Evolutionary conservation across 202 grass and related monocot species (phyloP).

Genomic region (Saccharum hybrid): DNA sequence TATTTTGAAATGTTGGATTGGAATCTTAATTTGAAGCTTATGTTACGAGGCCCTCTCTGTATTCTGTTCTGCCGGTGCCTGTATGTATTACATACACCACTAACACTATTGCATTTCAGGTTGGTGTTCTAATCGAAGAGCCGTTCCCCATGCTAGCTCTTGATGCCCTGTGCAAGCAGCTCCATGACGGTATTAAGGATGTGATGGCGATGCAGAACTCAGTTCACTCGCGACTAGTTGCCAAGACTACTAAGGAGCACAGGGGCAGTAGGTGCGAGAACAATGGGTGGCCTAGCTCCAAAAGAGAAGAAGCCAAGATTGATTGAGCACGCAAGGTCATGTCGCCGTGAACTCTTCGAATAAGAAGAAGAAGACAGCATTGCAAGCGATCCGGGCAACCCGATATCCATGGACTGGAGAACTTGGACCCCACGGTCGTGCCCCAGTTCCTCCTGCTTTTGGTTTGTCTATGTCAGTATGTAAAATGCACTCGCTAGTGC

Average conservation of each 20-base stretch:
- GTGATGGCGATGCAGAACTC: conserved; percentile 56
- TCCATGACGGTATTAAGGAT: conserved; percentile 69
- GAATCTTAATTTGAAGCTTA: background rate
- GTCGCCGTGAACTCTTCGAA: background rate
- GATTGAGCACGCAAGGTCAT: conserved; percentile 19
- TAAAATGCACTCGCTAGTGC: background rate
- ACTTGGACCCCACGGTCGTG: background rate
- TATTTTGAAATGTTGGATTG: background rate
- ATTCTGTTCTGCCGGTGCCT: background rate
- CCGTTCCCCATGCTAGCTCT: conserved; percentile 88
- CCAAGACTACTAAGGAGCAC: conserved; percentile 46
- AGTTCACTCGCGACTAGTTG: conserved; percentile 54
- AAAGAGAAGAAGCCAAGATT: conserved; percentile 53
- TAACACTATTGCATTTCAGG: conserved; percentile 52
- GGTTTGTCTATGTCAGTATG: conserved; percentile 29
- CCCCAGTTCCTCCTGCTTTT: conserved; percentile 17
- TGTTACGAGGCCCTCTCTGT: background rate
- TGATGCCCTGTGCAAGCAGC: conserved; percentile 67
- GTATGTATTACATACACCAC: background rate
- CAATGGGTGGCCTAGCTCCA: conserved; percentile 59
- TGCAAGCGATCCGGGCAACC: conserved; percentile 19
- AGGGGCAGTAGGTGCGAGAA: conserved; percentile 17
- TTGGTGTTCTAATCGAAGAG: conserved; percentile 97
- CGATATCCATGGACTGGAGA: background rate
- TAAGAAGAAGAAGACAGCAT: background rate